A percentile compares a stretch with the other conserved stretches of the same genome.
These are phyloP conservation scores for Zygosaccharomyces sapae DNA, from an alignment of 1,139 yeast species.

Conservation along the genomic window DNA sequence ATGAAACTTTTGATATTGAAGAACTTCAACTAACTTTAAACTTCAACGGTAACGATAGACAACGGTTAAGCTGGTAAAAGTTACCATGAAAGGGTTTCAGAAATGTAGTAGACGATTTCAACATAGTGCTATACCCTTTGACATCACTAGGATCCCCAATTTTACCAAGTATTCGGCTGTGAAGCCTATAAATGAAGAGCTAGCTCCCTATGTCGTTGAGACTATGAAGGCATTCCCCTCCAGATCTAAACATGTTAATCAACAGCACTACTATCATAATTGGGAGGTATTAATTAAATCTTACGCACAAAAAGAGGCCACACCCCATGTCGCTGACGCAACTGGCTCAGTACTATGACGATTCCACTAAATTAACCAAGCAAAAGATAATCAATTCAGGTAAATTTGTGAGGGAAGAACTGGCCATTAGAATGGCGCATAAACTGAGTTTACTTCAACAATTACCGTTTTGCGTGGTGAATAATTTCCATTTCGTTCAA, in stretches of 20 bases:
- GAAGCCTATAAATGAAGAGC: constrained; percentile 30
- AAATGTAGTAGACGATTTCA: constrained; percentile 10
- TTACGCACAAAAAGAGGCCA: constrained; percentile 61
- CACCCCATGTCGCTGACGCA: constrained; percentile 87
- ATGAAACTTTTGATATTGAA: background rate
- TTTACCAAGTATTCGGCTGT: constrained; percentile 34
- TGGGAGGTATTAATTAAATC: constrained; percentile 54
- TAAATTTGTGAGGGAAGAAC: constrained; percentile 78
- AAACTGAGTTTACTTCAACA: constrained; percentile 74
- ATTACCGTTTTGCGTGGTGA: constrained; percentile 80
- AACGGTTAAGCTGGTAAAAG: background rate
- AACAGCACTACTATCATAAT: constrained; percentile 83
- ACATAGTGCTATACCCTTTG: constrained; percentile 20
- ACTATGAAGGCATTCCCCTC: constrained; percentile 33
- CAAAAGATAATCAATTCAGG: constrained; percentile 79
- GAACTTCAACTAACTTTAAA: background rate
- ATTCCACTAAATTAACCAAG: constrained; percentile 51
- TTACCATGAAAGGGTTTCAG: background rate
- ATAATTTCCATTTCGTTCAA: constrained; percentile 78
- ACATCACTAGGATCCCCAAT: constrained; percentile 32
- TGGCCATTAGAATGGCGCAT: constrained; percentile 79
- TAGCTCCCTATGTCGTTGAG: constrained; percentile 32
- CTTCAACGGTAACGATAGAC: background rate
- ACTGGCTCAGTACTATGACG: constrained; percentile 82
- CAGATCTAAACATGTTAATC: constrained; percentile 40